phyloP scores from a whole-genome alignment of 352 stramenopile species.

The Thalassiosira oceanica region DNA sequence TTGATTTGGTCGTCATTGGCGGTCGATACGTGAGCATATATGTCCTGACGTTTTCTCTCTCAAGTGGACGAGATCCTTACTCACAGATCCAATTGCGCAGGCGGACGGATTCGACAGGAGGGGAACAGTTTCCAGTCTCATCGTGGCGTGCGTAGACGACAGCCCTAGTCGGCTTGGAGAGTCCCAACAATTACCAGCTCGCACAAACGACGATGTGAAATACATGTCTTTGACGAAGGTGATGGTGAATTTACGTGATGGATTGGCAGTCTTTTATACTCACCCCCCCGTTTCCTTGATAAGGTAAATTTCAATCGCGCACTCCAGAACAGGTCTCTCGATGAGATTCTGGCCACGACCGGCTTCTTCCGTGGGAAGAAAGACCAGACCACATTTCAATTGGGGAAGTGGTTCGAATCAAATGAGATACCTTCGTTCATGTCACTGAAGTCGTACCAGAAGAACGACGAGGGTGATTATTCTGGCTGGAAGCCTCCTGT shows the following conservation, averaged over 20 bases:
- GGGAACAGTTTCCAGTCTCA: constrained; percentile 55
- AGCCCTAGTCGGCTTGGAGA: constrained; percentile 12
- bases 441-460: constrained; percentile 62
- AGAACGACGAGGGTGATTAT: constrained; percentile 32
- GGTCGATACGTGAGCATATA: too few species aligned
- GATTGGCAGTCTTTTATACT: constrained; percentile 26
- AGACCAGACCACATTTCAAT: constrained; percentile 33
- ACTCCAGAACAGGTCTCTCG: too few species aligned
- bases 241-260: constrained; percentile 38
- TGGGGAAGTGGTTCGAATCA: constrained; percentile 73
- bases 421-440: constrained; percentile 67
- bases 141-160: constrained; percentile 66
- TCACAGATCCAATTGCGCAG: too few species aligned
- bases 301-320: too few species aligned
- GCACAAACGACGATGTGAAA: constrained; percentile 15
- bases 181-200: too few species aligned
- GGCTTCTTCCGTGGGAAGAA: too few species aligned
- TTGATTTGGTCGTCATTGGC: constrained; percentile 72
- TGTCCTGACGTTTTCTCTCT: too few species aligned
- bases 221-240: constrained; percentile 67
- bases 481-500: constrained; percentile 62
- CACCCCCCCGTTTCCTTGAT: too few species aligned
- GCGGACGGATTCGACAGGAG: constrained; percentile 49
- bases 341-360: constrained; percentile 55
- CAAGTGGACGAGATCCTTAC: too few species aligned